Evolutionary conservation across 371 early-diverging fungal genomes (phyloP).

Genomic region (Mucor lusitanicus): DNA sequence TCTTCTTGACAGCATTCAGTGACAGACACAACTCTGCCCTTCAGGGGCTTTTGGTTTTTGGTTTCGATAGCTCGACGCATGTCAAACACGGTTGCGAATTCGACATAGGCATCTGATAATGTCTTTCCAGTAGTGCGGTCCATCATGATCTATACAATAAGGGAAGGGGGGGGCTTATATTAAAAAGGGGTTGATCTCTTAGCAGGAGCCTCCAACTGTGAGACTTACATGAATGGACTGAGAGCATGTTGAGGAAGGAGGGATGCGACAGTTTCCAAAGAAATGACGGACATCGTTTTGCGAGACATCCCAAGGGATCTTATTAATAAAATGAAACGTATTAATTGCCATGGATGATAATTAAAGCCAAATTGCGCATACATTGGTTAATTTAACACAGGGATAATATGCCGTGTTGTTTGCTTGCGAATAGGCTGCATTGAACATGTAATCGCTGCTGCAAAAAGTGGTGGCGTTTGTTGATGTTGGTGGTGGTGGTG

Average conservation of each 20-base stretch:
- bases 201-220: not conserved
- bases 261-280: constrained; percentile 40
- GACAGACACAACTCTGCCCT: constrained; percentile 67
- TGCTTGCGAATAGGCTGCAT: not conserved
- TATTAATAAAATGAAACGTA: constrained; percentile 10
- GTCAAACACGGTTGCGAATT: constrained; percentile 52
- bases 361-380: constrained; percentile 13
- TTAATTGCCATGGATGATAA: not conserved
- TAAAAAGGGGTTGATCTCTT: not conserved
- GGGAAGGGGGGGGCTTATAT: not conserved
- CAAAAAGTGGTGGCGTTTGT: not conserved
- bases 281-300: constrained; percentile 56
- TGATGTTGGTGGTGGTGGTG: constrained; percentile 2
- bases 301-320: constrained; percentile 64
- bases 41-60: constrained; percentile 58
- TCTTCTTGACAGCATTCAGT: constrained; percentile 68
- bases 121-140: constrained; percentile 70
- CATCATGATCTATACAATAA: constrained; percentile 47
- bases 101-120: constrained; percentile 66
- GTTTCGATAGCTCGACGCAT: constrained; percentile 51
- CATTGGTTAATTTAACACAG: constrained; percentile 47
- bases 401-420: constrained; percentile 16
- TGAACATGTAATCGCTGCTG: not conserved
- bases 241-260: constrained; percentile 37
- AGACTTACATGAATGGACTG: constrained; percentile 56